phyloP scores from a whole-genome alignment of 106 monocot species.

The Dioscorea zingiberensis region DNA sequence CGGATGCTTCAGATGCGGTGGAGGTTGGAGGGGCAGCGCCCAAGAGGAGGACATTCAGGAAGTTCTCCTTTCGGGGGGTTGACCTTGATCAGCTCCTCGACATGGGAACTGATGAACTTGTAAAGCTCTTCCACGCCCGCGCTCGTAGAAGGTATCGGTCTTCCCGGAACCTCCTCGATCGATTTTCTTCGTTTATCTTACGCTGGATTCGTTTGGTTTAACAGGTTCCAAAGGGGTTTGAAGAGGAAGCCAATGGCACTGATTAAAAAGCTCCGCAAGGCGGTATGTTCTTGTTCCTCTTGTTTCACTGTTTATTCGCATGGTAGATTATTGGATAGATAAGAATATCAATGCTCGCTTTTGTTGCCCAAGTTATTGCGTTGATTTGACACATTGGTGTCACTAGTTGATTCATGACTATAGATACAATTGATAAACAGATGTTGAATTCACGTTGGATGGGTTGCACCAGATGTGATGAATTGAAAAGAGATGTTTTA shows the following conservation, averaged over 20 bases:
- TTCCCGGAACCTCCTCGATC: too few relatives aligned
- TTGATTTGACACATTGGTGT: too few relatives aligned
- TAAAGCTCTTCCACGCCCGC: conserved; percentile 33
- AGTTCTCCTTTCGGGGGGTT: conserved; percentile 31
- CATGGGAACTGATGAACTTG: conserved; percentile 40
- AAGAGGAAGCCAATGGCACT: conserved; percentile 94
- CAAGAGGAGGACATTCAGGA: conserved; percentile 32
- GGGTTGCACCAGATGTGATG: too few relatives aligned
- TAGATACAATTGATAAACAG: too few relatives aligned
- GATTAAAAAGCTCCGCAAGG: conserved; percentile 88
- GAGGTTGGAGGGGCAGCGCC: conserved; percentile 14
- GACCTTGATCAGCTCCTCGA: conserved; percentile 39
- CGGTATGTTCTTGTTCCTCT: conserved; percentile 29
- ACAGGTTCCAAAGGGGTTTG: conserved; percentile 62
- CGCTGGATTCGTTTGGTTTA: too few relatives aligned
- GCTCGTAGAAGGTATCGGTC: conserved; percentile 26
- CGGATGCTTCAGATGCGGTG: conserved; percentile 7
- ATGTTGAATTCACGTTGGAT: too few relatives aligned
- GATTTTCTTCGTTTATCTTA: too few relatives aligned
- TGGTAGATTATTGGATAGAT: background rate
- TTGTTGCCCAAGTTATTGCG: too few relatives aligned
- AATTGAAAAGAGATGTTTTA: too few relatives aligned
- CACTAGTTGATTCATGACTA: too few relatives aligned
- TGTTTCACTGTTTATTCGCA: background rate
- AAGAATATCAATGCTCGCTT: too few relatives aligned